Percentiles rank a stretch among this genome's conserved stretches.
These are phyloP conservation scores for Rhizopogon vulgaris DNA, from an alignment of 768 basidiomycete species.

Conservation along the genomic window DNA sequence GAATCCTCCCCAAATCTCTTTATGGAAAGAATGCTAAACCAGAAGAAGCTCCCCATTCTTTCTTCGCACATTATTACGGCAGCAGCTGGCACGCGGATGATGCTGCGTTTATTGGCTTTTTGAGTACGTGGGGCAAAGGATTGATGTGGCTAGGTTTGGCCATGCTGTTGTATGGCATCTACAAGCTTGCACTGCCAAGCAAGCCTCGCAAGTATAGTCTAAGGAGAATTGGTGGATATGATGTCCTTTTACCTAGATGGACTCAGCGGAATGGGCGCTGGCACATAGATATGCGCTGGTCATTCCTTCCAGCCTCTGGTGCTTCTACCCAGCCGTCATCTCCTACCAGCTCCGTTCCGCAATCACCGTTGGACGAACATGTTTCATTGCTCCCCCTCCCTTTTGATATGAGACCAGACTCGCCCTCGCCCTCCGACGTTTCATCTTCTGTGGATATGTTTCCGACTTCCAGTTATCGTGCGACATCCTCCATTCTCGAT, in stretches of 20 bases:
- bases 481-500: constrained; percentile 39
- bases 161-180: constrained; percentile 63
- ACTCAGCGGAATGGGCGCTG: constrained; percentile 65
- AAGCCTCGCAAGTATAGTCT: constrained; percentile 57
- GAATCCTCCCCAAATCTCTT: constrained; percentile 91
- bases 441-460: constrained; percentile 39
- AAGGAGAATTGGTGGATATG: constrained; percentile 65
- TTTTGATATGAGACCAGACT: constrained; percentile 50
- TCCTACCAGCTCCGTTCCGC: constrained; percentile 42
- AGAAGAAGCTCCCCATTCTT: constrained; percentile 80
- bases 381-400: constrained; percentile 57
- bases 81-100: constrained; percentile 99
- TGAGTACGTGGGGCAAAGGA: constrained; percentile 81
- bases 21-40: constrained; percentile 93
- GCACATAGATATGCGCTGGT: constrained; percentile 62
- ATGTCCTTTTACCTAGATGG: constrained; percentile 72
- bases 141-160: constrained; percentile 81
- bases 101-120: constrained; percentile 93
- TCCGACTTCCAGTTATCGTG: constrained; percentile 32
- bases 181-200: constrained; percentile 48
- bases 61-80: constrained; percentile 97
- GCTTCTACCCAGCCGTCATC: constrained; percentile 36
- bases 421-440: constrained; percentile 48
- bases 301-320: constrained; percentile 39
- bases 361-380: constrained; percentile 43